Evolutionary conservation across 441 rosid genomes (phyloP).

Genomic region (Erodium moschatum): DNA sequence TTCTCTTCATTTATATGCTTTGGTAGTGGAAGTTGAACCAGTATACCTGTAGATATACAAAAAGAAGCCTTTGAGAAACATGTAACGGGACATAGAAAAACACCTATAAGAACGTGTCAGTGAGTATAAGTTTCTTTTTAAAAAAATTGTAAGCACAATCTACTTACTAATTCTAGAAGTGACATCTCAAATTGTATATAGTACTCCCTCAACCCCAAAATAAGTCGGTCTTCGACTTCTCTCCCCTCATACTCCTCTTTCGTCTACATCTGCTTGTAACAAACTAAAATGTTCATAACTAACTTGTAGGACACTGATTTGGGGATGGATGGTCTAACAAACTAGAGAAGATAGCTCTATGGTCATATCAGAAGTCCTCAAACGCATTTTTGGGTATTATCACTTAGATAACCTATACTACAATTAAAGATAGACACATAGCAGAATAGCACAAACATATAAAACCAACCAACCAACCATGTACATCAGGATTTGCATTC

Average conservation of each 20-base stretch:
- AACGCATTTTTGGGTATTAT: background rate
- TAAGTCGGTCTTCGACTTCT: background rate
- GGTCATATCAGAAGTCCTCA: background rate
- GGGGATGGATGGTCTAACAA: background rate
- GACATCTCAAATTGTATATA: background rate
- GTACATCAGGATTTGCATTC: conserved; percentile 62
- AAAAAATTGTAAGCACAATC: too few relatives aligned
- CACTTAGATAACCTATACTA: background rate
- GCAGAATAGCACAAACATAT: background rate
- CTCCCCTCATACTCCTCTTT: background rate
- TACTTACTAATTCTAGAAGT: too few relatives aligned
- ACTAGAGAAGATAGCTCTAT: background rate
- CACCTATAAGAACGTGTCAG: too few relatives aligned
- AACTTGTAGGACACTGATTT: background rate
- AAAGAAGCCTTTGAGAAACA: background rate
- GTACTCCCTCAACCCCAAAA: background rate
- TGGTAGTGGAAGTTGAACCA: conserved; percentile 87
- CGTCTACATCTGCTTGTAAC: background rate
- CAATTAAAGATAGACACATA: background rate
- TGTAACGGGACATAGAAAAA: background rate
- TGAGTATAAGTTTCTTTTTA: too few relatives aligned
- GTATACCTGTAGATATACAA: conserved; percentile 45
- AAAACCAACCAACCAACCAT: conserved; percentile 50
- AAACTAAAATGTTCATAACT: background rate
- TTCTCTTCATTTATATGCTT: conserved; percentile 82